A percentile compares a stretch with the other conserved stretches of the same genome.
Conservation (phyloP, 164 flowering plant species). For the Echeveria elegans region DNA sequence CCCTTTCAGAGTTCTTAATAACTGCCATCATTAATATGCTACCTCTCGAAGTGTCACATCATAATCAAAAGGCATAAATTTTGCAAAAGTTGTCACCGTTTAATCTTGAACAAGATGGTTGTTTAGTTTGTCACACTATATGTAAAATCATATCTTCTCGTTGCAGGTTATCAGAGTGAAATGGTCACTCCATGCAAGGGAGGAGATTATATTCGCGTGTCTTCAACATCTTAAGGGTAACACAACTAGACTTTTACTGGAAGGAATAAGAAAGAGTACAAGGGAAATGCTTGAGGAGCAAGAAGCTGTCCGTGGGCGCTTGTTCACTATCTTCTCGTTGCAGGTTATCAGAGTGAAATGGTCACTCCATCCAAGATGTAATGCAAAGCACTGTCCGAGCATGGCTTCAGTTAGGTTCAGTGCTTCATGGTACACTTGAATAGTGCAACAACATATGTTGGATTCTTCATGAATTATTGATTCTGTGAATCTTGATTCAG, state of each 20-base stretch:
- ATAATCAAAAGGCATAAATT: neutral
- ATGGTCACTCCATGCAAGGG: constrained; percentile 98
- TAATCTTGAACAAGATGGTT: neutral
- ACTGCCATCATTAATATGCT: neutral
- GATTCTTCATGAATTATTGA: neutral
- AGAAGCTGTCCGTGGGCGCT: constrained; percentile 94
- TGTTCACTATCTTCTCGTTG: constrained; percentile 24
- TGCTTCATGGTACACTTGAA: neutral
- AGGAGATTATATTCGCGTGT: constrained; percentile 90
- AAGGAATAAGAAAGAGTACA: constrained; percentile 69
- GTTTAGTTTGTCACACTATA: neutral
- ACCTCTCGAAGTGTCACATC: neutral
- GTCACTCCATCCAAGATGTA: constrained; percentile 98
- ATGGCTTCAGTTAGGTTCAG: constrained; percentile 55
- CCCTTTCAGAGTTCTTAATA: neutral
- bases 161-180: constrained; percentile 85
- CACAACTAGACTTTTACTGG: constrained; percentile 42
- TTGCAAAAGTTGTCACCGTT: neutral
- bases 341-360: constrained; percentile 95
- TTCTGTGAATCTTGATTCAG: constrained; percentile 24
- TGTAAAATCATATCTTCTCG: neutral
- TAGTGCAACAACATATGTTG: neutral
- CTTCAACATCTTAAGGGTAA: constrained; percentile 69
- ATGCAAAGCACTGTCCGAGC: constrained; percentile 91
- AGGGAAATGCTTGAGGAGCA: constrained; percentile 97